These are phyloP conservation scores for Pseudopyricularia javanii DNA, from an alignment of 2,329 filamentous ascomycete genomes.

Conservation along the genomic window DNA sequence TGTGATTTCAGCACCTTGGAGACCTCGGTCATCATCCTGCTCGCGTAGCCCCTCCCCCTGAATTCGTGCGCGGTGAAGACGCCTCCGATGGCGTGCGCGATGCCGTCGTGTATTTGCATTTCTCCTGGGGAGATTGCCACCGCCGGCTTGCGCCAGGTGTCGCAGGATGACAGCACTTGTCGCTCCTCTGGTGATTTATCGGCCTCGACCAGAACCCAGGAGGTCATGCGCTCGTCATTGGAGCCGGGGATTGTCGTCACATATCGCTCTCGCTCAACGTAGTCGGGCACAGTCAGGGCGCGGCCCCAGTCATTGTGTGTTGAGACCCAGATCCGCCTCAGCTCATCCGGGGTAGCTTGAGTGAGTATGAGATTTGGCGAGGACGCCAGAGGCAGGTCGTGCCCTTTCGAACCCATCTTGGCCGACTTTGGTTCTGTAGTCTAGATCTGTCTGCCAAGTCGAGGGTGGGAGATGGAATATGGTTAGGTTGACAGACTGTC, in stretches of 20 bases:
- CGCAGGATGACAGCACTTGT: constrained; percentile 50
- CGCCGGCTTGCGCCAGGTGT: constrained; percentile 49
- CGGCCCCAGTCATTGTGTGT: constrained; percentile 48
- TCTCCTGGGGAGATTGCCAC: constrained; percentile 25
- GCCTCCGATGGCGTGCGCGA: constrained; percentile 64
- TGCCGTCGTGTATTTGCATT: constrained; percentile 28
- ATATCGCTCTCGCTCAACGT: constrained; percentile 46
- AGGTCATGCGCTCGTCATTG: constrained; percentile 42
- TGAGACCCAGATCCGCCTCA: constrained; percentile 37
- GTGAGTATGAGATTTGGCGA: constrained; percentile 32
- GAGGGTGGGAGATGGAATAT: neutral
- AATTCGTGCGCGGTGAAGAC: constrained; percentile 63
- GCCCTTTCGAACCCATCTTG: constrained; percentile 19
- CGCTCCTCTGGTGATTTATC: constrained; percentile 24
- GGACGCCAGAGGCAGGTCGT: constrained; percentile 18
- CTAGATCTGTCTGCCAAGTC: neutral
- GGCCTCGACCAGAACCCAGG: constrained; percentile 51
- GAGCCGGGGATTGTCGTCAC: constrained; percentile 46
- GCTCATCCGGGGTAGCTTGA: constrained; percentile 45
- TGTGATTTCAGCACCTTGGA: constrained; percentile 27
- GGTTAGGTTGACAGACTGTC: too few species aligned
- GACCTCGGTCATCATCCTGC: constrained; percentile 60
- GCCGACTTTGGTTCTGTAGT: neutral
- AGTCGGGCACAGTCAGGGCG: constrained; percentile 39
- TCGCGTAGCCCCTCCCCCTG: constrained; percentile 64